These are phyloP conservation scores for Phytophthora fragariae DNA, from an alignment of 352 stramenopile genomes.

Conservation along the genomic window DNA sequence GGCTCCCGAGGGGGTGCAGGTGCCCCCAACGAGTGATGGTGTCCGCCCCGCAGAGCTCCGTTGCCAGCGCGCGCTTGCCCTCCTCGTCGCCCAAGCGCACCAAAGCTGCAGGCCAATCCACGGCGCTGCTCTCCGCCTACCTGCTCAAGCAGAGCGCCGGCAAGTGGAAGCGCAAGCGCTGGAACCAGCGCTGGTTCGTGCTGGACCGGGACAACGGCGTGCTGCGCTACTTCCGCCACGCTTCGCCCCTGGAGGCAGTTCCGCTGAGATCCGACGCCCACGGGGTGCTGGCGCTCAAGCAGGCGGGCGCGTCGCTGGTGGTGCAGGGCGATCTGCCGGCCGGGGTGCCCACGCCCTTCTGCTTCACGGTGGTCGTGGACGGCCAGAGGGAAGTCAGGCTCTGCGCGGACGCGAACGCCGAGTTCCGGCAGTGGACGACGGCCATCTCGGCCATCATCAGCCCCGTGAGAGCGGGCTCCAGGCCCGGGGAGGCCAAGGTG, in stretches of 20 bases:
- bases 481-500: slow-evolving; percentile 10
- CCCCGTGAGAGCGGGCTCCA: slow-evolving; percentile 27
- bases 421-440: slow-evolving; percentile 82
- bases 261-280: slow-evolving; percentile 66
- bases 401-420: slow-evolving; percentile 71
- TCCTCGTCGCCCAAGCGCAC: neutral
- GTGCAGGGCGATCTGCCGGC: slow-evolving; percentile 75
- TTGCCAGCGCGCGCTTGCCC: neutral
- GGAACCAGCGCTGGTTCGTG: slow-evolving; percentile 87
- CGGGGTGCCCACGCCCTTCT: slow-evolving; percentile 82
- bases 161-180: slow-evolving; percentile 82
- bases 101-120: slow-evolving; percentile 16
- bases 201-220: slow-evolving; percentile 68
- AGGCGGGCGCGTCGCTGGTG: slow-evolving; percentile 61
- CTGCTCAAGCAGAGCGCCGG: slow-evolving; percentile 83
- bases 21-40: slow-evolving; percentile 5
- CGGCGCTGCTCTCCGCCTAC: slow-evolving; percentile 58
- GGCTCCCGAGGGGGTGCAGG: neutral
- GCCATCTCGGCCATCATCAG: slow-evolving; percentile 75
- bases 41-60: slow-evolving; percentile 6
- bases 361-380: slow-evolving; percentile 67
- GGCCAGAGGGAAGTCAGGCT: slow-evolving; percentile 55
- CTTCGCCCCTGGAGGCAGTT: slow-evolving; percentile 59
- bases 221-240: slow-evolving; percentile 80
- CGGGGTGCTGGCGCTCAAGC: slow-evolving; percentile 55